These are phyloP conservation scores for Nepenthes alata DNA, from an alignment of 179 eudicot genomes.

Conservation along the genomic window DNA sequence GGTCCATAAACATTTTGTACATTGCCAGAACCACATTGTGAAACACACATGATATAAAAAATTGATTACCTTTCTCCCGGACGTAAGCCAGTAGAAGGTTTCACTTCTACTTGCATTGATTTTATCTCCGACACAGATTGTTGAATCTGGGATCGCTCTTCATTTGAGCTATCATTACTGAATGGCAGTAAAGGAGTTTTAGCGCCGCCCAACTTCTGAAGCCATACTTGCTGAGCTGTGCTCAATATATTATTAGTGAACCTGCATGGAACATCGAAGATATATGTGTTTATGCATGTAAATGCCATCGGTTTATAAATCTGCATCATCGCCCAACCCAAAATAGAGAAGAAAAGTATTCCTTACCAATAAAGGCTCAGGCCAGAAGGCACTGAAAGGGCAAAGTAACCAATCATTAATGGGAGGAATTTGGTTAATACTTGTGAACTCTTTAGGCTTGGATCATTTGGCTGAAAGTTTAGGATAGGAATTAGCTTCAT, in stretches of 20 bases:
- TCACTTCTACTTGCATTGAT: constrained; percentile 24
- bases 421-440: constrained; percentile 60
- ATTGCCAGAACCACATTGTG: no score
- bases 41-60: no score
- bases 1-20: no score
- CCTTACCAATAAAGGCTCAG: constrained; percentile 88
- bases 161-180: constrained; percentile 29
- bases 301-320: not conserved
- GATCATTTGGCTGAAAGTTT: constrained; percentile 41
- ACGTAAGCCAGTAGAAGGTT: constrained; percentile 39
- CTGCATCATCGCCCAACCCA: not conserved
- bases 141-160: constrained; percentile 30
- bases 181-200: constrained; percentile 43
- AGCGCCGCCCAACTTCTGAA: constrained; percentile 77
- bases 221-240: constrained; percentile 86
- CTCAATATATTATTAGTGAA: constrained; percentile 84
- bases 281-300: not conserved
- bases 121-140: constrained; percentile 21
- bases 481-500: constrained; percentile 1
- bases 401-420: constrained; percentile 78
- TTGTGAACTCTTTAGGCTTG: constrained; percentile 50
- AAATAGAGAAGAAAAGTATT: not conserved
- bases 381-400: constrained; percentile 97
- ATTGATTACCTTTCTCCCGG: constrained; percentile 72
- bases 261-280: constrained; percentile 31